Base-by-base conservation (phyloP, 352 stramenopile genomes). In the Globisporangium acanthophoron region DNA sequence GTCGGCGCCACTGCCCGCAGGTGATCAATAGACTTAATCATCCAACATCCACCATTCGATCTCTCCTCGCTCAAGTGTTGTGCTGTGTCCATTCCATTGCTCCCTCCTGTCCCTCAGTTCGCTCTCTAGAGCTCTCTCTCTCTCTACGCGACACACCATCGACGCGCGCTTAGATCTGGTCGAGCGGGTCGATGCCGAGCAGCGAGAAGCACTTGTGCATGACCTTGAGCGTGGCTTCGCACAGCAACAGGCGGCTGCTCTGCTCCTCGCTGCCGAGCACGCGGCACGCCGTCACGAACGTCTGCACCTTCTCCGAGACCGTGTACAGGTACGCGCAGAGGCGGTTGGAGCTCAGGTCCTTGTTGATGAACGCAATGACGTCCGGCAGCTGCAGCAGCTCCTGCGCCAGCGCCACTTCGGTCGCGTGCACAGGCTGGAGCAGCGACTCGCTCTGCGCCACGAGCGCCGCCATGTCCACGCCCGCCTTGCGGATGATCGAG, bases 311-410 rank as follows among this genome's bases (percentile, higher is more conserved):
- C 64, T 96, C 97, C 35, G 95, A 85, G 24, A 99, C 64, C 50
- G 93, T 96, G 84, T 99, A 99, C 44, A 99, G 71, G 76, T 98
- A 99, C 51, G 96, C 96, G 76, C 97, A 99, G 58, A 99, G 82
- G 24, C 97, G 90, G 80, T 99, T 98, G 15, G 97, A 98, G 66
- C 88, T 93, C 37, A 99, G 77, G 69, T 99, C 94, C 50, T 94
- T 83, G 64, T 98, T 80, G 44, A 98, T 97, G 58, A 94, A 89
- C 43, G 86, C 76, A 55, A 99, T 90, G 39, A 97, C 89, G 70
- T 99, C 97, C 52, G 94, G 84, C 61, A 99, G 95, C 67, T 98
- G 86, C 57, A 98, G 82, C 54, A 99, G 76, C 63, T 99, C 88
- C 43, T 99, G 74, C 18, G 88, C 85, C 35, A 98, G 76, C 67